A percentile compares a stretch with the other conserved stretches of the same genome.
Evolutionary conservation across 2,329 filamentous ascomycete genomes (phyloP).

Genomic region (Pseudogymnoascus sp.): DNA sequence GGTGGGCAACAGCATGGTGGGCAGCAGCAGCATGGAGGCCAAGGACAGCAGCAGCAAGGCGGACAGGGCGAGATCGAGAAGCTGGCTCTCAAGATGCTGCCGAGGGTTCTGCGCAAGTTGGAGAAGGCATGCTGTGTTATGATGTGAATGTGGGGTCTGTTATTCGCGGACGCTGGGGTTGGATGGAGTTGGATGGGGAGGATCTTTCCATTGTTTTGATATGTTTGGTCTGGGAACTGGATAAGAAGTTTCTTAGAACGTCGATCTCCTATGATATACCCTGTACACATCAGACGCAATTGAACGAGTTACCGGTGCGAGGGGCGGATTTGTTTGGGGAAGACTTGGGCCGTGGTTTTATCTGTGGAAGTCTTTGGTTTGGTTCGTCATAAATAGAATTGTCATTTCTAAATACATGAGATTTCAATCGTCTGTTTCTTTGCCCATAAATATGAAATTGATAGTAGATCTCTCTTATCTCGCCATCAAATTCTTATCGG

Average conservation of each 20-base stretch:
- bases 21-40: conserved; percentile 34
- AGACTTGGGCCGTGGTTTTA: background rate
- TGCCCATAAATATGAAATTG: background rate
- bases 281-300: background rate
- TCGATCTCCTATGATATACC: background rate
- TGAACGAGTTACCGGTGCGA: background rate
- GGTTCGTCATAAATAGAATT: background rate
- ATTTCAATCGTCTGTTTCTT: background rate
- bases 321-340: background rate
- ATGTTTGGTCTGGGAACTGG: background rate
- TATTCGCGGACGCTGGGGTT: background rate
- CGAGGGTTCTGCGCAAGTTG: conserved; percentile 1
- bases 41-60: conserved; percentile 32
- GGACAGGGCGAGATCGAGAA: background rate
- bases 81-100: conserved; percentile 2
- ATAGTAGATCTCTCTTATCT: background rate
- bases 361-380: background rate
- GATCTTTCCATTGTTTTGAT: background rate
- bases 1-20: conserved; percentile 37
- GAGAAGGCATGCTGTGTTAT: conserved; percentile 10
- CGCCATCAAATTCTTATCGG: background rate
- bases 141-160: conserved; percentile 2
- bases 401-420: background rate
- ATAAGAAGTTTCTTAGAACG: background rate
- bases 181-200: background rate